Evolutionary conservation across 306 rosid genomes (phyloP).

Genomic region (Calophaca sinica): DNA sequence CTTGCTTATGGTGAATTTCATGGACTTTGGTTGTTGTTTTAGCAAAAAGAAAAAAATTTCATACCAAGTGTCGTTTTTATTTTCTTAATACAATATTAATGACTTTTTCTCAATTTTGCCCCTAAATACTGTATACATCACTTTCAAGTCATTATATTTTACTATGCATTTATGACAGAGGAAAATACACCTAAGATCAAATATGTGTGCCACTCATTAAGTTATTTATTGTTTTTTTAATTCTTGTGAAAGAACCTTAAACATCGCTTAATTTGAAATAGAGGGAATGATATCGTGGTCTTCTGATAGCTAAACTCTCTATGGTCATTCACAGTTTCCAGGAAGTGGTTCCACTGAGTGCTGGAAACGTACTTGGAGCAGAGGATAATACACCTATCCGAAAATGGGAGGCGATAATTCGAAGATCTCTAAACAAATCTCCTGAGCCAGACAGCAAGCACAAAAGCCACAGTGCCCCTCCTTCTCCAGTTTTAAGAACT

Average conservation of each 20-base stretch:
- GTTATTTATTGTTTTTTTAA: too few species aligned
- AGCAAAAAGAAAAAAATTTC: too few species aligned
- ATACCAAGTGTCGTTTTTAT: too few species aligned
- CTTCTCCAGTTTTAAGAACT: conserved; percentile 85
- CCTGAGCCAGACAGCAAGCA: conserved; percentile 66
- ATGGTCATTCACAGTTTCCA: conserved; percentile 68
- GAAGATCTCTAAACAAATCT: conserved; percentile 81
- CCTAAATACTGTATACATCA: too few species aligned
- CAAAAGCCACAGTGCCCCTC: conserved; percentile 90
- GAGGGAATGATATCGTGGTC: conserved; percentile 9
- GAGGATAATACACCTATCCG: conserved; percentile 80
- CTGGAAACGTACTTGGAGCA: conserved; percentile 94
- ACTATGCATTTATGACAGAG: too few species aligned
- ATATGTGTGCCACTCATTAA: too few species aligned
- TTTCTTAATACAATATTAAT: too few species aligned
- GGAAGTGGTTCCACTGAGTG: conserved; percentile 95
- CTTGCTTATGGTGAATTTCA: neutral
- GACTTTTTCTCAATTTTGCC: too few species aligned
- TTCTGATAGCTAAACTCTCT: conserved; percentile 29
- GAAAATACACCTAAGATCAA: too few species aligned
- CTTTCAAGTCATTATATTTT: too few species aligned
- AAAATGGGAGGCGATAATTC: conserved; percentile 94
- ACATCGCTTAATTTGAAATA: too few species aligned
- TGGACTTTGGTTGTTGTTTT: neutral
- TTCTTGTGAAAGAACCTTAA: too few species aligned